Percentiles rank a stretch among this genome's conserved stretches.
Conservation (phyloP, 768 basidiomycete species). For the Rhodotorula toruloides region DNA sequence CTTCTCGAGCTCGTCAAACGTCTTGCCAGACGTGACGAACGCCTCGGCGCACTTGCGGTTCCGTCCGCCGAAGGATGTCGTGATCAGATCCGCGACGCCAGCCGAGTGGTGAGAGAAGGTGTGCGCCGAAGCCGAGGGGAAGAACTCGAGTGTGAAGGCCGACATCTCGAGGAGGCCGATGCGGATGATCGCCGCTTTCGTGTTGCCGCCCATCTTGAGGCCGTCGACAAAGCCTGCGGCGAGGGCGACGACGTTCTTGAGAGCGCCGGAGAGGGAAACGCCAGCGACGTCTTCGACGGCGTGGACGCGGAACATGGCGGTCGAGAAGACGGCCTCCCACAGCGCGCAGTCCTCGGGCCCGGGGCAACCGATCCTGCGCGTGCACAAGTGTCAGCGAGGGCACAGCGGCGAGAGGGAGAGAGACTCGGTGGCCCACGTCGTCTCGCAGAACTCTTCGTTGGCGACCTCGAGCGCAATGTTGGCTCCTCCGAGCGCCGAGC, state of each 20-base stretch:
- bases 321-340: constrained; percentile 47
- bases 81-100: constrained; percentile 51
- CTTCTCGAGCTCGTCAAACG: constrained; percentile 49
- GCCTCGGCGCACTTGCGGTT: constrained; percentile 49
- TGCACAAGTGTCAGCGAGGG: background rate
- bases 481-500: constrained; percentile 50
- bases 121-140: constrained; percentile 47
- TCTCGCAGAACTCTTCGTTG: constrained; percentile 50
- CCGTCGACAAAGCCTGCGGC: constrained; percentile 49
- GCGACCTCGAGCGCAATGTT: constrained; percentile 51
- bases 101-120: constrained; percentile 51
- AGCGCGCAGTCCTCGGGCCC: constrained; percentile 31
- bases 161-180: constrained; percentile 52
- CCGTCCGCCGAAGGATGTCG: constrained; percentile 43
- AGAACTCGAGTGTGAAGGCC: constrained; percentile 51
- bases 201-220: constrained; percentile 41
- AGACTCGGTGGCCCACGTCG: constrained; percentile 41
- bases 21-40: constrained; percentile 49
- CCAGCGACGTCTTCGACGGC: constrained; percentile 51
- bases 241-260: constrained; percentile 50
- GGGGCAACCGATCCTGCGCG: constrained; percentile 33
- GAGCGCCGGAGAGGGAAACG: constrained; percentile 50
- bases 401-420: constrained; percentile 40
- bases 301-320: constrained; percentile 48
- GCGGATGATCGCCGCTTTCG: constrained; percentile 51